These are phyloP conservation scores for Thalassiosira allenii DNA, from an alignment of 352 stramenopile genomes.

Conservation along the genomic window DNA sequence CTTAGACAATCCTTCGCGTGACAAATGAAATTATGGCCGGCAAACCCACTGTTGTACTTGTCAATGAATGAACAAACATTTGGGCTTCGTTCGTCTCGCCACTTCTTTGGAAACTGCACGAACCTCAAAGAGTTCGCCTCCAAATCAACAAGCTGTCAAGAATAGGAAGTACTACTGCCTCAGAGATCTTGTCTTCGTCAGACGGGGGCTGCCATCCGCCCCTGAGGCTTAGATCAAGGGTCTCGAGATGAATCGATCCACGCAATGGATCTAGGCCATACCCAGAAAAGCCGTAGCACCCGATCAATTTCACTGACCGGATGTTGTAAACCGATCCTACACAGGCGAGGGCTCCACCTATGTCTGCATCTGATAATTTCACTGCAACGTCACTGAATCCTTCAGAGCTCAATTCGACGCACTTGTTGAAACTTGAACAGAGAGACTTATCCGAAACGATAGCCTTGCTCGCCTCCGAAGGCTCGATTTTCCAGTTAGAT, in stretches of 20 bases:
- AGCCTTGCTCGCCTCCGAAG: neutral
- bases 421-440: neutral
- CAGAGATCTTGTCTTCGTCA: neutral
- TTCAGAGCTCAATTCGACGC: neutral
- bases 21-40: neutral
- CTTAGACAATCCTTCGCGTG: neutral
- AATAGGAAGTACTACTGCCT: slow-evolving; percentile 1
- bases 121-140: neutral
- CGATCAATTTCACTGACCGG: neutral
- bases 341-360: neutral
- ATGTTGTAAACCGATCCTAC: neutral
- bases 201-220: neutral
- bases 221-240: neutral
- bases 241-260: neutral
- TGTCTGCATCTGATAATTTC: slow-evolving; percentile 11
- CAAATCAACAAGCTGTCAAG: slow-evolving; percentile 8
- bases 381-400: neutral
- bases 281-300: neutral
- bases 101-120: neutral
- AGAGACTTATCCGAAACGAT: neutral
- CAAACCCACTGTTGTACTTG: neutral
- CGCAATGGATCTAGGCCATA: neutral
- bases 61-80: neutral
- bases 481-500: neutral
- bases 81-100: neutral